phyloP scores from a whole-genome alignment of 768 basidiomycete species.

The Kondoa subrosea region DNA sequence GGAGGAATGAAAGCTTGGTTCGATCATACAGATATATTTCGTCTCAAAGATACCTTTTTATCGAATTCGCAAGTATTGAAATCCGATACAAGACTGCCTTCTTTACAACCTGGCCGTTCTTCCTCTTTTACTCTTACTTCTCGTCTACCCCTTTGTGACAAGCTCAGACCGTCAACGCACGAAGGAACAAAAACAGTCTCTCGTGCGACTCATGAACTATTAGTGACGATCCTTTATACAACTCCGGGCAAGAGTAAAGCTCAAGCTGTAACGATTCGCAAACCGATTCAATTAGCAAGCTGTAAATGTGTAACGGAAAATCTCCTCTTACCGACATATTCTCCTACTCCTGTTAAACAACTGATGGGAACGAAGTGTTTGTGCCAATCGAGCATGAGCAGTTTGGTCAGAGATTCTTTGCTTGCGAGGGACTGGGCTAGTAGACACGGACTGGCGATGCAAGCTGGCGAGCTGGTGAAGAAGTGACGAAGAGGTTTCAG shows the following conservation, averaged over 20 bases:
- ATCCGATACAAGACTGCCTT: not conserved
- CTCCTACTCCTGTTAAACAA: too few relatives aligned
- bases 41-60: not conserved
- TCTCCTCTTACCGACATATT: not conserved
- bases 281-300: not conserved
- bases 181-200: not conserved
- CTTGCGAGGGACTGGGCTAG: too few relatives aligned
- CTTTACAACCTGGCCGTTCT: not conserved
- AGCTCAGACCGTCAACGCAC: not conserved
- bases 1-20: not conserved
- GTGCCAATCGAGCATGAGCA: too few relatives aligned
- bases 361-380: too few relatives aligned
- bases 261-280: not conserved
- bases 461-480: too few relatives aligned
- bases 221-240: not conserved
- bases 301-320: not conserved
- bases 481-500: too few relatives aligned
- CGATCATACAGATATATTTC: not conserved
- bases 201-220: not conserved
- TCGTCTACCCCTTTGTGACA: not conserved
- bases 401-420: too few relatives aligned
- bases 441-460: too few relatives aligned
- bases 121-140: not conserved
- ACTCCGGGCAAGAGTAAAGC: not conserved
- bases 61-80: not conserved